Conservation (phyloP, 208 protist species). For the Leishmania gerbilli region DNA sequence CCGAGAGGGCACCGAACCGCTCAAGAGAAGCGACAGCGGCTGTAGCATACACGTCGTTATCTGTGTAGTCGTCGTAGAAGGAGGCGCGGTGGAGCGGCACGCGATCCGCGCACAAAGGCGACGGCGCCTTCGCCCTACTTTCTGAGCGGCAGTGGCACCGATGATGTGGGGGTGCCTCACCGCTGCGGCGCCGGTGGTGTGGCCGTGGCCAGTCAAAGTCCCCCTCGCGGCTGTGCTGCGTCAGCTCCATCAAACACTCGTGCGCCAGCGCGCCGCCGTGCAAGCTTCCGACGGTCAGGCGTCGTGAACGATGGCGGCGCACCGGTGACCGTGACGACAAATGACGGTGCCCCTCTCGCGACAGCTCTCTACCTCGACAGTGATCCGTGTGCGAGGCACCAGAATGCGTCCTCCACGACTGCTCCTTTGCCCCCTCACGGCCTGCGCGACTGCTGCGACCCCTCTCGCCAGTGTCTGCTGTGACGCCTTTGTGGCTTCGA, state of each 20-base stretch:
- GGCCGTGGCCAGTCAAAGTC: no score
- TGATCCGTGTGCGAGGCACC: no score
- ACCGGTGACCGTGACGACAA: background rate
- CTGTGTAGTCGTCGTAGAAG: background rate
- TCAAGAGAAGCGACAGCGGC: background rate
- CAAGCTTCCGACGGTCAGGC: background rate
- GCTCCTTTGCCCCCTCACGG: background rate
- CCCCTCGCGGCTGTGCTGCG: background rate
- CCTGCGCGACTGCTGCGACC: background rate
- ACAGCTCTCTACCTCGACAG: background rate
- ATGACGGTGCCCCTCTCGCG: no score
- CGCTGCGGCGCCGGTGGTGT: background rate
- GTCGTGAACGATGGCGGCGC: background rate
- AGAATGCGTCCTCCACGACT: background rate
- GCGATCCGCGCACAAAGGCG: background rate
- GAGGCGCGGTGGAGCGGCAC: background rate
- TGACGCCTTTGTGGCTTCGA: background rate
- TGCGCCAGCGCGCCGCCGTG: slow-evolving; percentile 27
- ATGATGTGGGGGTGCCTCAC: background rate
- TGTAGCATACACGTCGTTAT: background rate
- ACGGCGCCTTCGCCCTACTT: background rate
- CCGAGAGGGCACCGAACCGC: background rate
- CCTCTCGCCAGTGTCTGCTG: no score
- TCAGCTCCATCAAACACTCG: slow-evolving; percentile 16
- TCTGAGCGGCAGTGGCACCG: background rate